Evolutionary conservation across 352 stramenopile genomes (phyloP).

Genomic region (Globisporangium splendens): DNA sequence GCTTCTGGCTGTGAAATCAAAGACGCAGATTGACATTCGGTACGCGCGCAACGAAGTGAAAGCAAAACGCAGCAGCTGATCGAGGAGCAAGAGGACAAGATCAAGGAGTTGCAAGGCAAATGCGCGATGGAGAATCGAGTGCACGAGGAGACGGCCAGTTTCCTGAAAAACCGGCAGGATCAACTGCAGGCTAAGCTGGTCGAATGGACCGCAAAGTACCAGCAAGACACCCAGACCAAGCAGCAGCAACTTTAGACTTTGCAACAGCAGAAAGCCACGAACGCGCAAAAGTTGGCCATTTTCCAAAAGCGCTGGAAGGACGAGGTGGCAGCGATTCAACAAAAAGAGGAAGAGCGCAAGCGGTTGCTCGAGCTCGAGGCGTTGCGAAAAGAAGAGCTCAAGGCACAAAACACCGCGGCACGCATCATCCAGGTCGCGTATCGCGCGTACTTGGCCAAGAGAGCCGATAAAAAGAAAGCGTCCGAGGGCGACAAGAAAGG

Average conservation of each 20-base stretch:
- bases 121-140: constrained; percentile 65
- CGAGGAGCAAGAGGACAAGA: constrained; percentile 68
- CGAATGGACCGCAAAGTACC: constrained; percentile 80
- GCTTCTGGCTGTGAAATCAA: constrained; percentile 78
- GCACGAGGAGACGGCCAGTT: constrained; percentile 72
- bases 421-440: constrained; percentile 72
- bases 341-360: constrained; percentile 71
- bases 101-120: constrained; percentile 58
- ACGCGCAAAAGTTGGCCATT: constrained; percentile 56
- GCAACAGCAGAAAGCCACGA: constrained; percentile 50
- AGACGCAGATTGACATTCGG: constrained; percentile 79
- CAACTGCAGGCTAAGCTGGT: constrained; percentile 54
- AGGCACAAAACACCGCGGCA: constrained; percentile 61
- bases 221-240: constrained; percentile 75
- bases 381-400: constrained; percentile 61
- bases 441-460: constrained; percentile 32
- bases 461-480: constrained; percentile 63
- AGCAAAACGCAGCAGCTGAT: constrained; percentile 81
- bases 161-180: constrained; percentile 79
- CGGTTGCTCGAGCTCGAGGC: constrained; percentile 62
- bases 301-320: constrained; percentile 73
- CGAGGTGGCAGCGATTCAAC: constrained; percentile 64
- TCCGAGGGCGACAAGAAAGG: constrained; percentile 58
- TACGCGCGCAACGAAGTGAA: constrained; percentile 82
- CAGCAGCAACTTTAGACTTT: constrained; percentile 57